Base-by-base conservation (phyloP, 768 basidiomycete species). In the Cytidiella melzeri region DNA sequence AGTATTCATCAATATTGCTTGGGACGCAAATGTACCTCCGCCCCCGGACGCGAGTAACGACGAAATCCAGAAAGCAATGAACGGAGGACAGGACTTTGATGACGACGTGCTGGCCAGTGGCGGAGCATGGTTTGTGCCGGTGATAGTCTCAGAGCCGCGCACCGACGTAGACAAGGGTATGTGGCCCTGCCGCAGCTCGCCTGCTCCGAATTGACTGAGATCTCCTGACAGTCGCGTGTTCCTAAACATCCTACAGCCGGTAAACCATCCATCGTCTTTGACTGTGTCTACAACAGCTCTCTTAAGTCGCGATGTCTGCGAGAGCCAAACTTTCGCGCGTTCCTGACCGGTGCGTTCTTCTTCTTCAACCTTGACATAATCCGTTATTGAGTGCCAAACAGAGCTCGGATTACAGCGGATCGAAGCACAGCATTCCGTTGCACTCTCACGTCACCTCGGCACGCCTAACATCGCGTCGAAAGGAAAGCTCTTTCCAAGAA, bases 401-500 rank as follows among this genome's bases (percentile, higher is more conserved):
- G 86, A 89, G 64, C 73, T 87, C 9, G 79, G 80, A 0, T 62
- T 88, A 3, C 83, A 84, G 57, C 79, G 77, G 7, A 76, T 86
- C 41, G 84, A 87, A 66, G 72, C 73, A 0, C 81, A 84, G 53
- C 73, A 76, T 6, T 59, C 71, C 3, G 59, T 87, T n/a, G 55
- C 69, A 0, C 74, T 90, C 39, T 87, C 87, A 1, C 77, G 86
- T 20, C 72, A 78, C 42, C 79, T 91, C 52, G 75, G 75, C 20
- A 84, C 77, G 0, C 88, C 88, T 4, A 92, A 91, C 64, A 87
- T 92, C 45, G 66, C 75, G 3, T 80, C 81, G 45, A 92, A 91
- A 63, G 88, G 88, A n/a, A 76, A 73, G 57, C 75, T 83, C 1
- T 58, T 61, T 23, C 73, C 80, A 12, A 79, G 87, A 27, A 75